Evolutionary conservation across 2,329 filamentous ascomycete genomes (phyloP).

Genomic region (Exophiala aquamarina): DNA sequence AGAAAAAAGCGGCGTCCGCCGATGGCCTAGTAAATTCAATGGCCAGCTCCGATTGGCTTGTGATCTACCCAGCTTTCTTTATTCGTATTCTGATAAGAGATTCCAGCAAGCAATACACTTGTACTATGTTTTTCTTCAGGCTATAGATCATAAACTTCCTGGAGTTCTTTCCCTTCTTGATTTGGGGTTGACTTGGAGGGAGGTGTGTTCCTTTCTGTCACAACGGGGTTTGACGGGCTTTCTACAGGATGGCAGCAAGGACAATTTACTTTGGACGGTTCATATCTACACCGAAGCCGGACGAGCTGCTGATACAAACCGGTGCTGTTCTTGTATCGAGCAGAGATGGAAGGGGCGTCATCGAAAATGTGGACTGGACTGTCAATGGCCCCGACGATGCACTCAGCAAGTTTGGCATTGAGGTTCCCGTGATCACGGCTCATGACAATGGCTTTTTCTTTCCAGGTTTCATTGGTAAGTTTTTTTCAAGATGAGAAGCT

Average conservation of each 20-base stretch:
- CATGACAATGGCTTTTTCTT: slow-evolving; percentile 24
- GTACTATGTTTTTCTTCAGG: too few relatives aligned
- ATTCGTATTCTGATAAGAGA: slow-evolving; percentile 21
- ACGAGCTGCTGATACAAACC: slow-evolving; percentile 22
- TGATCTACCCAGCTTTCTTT: slow-evolving; percentile 8
- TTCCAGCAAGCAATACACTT: too few relatives aligned
- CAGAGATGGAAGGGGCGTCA: slow-evolving; percentile 22
- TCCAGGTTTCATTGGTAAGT: slow-evolving; percentile 48
- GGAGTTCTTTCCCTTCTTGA: background rate
- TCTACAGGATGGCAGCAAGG: slow-evolving; percentile 13
- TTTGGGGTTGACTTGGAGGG: too few relatives aligned
- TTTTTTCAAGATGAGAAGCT: too few relatives aligned
- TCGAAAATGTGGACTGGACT: slow-evolving; percentile 26
- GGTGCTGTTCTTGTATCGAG: slow-evolving; percentile 27
- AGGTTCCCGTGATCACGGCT: slow-evolving; percentile 19
- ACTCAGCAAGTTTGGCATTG: slow-evolving; percentile 20
- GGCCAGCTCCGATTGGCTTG: slow-evolving; percentile 14
- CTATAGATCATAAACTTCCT: too few relatives aligned
- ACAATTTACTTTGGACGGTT: slow-evolving; percentile 28
- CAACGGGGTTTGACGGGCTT: background rate
- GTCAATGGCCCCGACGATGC: slow-evolving; percentile 20
- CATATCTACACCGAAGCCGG: slow-evolving; percentile 25
- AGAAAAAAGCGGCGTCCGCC: slow-evolving; percentile 13
- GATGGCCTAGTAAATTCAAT: slow-evolving; percentile 3
- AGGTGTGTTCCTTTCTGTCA: background rate